These are phyloP conservation scores for Aspergillus sp. DNA, from an alignment of 2,329 filamentous ascomycete species.

Conservation along the genomic window DNA sequence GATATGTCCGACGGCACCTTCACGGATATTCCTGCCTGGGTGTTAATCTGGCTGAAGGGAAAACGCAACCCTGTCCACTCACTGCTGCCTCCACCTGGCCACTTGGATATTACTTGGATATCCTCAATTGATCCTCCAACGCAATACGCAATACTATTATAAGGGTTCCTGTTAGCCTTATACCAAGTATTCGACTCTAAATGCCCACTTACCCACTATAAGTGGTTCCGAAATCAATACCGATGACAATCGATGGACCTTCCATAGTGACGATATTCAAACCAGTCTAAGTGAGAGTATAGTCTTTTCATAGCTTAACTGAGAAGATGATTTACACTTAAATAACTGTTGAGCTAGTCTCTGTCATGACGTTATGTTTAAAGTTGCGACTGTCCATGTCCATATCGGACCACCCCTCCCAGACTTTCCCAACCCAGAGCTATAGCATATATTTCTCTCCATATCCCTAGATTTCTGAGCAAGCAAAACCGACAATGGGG, in stretches of 20 bases:
- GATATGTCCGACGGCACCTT: constrained; percentile 22
- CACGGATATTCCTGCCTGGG: constrained; percentile 13
- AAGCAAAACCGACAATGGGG: too few species aligned
- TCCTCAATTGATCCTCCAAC: constrained; percentile 14
- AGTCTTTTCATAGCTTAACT: neutral
- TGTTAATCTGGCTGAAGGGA: too few species aligned
- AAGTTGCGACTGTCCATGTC: too few species aligned
- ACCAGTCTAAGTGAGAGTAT: neutral
- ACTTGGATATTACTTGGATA: constrained; percentile 23
- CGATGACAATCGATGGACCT: constrained; percentile 22
- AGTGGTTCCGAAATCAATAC: constrained; percentile 33
- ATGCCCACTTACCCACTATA: constrained; percentile 25
- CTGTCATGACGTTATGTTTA: too few species aligned
- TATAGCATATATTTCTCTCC: too few species aligned
- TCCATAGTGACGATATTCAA: neutral
- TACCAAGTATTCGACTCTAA: neutral
- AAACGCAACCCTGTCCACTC: neutral
- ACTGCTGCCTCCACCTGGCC: constrained; percentile 28
- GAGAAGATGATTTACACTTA: too few species aligned
- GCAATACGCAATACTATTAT: constrained; percentile 20
- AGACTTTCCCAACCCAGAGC: too few species aligned
- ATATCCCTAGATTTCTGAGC: too few species aligned
- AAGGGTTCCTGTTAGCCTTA: neutral
- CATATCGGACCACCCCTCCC: too few species aligned
- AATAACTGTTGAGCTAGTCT: too few species aligned